A percentile compares a stretch with the other conserved stretches of the same genome.
phyloP scores from a whole-genome alignment of 1,284 basidiomycete genomes.

The Agroathelia rolfsii region DNA sequence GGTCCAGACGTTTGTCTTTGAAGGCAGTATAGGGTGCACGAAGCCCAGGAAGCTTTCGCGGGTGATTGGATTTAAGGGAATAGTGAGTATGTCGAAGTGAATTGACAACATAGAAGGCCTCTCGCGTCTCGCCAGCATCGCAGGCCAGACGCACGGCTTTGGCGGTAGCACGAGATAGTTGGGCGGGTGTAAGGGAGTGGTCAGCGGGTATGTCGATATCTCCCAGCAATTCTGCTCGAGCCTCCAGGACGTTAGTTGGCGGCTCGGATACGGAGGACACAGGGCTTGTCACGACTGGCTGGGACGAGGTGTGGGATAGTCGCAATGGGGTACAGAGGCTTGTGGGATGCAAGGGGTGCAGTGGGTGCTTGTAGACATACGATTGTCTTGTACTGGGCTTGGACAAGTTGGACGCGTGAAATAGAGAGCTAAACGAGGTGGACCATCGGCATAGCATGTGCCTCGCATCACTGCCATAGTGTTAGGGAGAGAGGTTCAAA shows the following conservation, averaged over 20 bases:
- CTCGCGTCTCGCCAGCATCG: conserved; percentile 30
- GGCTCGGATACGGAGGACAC: neutral
- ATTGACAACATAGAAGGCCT: conserved; percentile 48
- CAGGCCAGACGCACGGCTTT: conserved; percentile 42
- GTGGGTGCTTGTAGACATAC: conserved; percentile 2
- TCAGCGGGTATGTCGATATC: neutral
- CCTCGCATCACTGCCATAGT: conserved; percentile 33
- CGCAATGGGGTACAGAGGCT: conserved; percentile 7
- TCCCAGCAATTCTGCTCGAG: neutral
- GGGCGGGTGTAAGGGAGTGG: conserved; percentile 24
- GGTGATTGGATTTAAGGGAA: conserved; percentile 5
- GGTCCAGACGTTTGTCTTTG: conserved; percentile 31
- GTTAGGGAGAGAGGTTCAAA: neutral
- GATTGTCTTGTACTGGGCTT: neutral
- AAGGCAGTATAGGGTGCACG: no score
- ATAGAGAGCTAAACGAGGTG: conserved; percentile 30
- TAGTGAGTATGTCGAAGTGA: conserved; percentile 39
- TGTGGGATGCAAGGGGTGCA: neutral
- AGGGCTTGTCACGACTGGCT: neutral
- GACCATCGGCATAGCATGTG: conserved; percentile 57
- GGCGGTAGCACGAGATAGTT: conserved; percentile 41
- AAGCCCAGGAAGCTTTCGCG: no score
- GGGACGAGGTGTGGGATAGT: conserved; percentile 1
- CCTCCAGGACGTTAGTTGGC: neutral
- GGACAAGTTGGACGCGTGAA: conserved; percentile 10